These are phyloP conservation scores for Leccinum imitatum DNA, from an alignment of 768 basidiomycete species.

Conservation along the genomic window DNA sequence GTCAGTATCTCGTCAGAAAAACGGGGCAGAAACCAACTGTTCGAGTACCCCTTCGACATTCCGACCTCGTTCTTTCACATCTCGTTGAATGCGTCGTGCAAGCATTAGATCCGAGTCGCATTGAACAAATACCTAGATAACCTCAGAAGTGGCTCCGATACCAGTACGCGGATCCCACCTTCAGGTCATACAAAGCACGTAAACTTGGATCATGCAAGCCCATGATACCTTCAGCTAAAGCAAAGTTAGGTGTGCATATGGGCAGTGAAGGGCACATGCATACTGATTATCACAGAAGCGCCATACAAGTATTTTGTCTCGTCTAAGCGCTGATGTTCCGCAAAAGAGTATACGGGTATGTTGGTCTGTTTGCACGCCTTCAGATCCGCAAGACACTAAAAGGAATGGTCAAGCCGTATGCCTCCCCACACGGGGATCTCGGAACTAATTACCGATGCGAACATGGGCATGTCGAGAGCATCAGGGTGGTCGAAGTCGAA, in stretches of 20 bases:
- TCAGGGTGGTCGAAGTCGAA: constrained; percentile 92
- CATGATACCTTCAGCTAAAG: constrained; percentile 86
- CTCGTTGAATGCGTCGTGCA: constrained; percentile 84
- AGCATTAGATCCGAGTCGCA: constrained; percentile 98
- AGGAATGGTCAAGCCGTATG: not conserved
- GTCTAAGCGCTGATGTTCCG: constrained; percentile 76
- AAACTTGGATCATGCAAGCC: constrained; percentile 77
- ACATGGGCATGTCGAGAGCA: constrained; percentile 87
- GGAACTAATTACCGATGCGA: constrained; percentile 60
- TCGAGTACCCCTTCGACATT: constrained; percentile 85
- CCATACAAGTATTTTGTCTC: constrained; percentile 91
- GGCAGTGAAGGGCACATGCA: constrained; percentile 9
- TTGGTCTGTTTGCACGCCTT: constrained; percentile 82
- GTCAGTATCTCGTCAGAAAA: constrained; percentile 1
- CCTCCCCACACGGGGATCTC: not conserved
- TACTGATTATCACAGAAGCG: constrained; percentile 86
- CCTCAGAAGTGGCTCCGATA: not conserved
- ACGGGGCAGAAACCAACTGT: constrained; percentile 51
- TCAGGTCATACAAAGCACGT: constrained; percentile 86
- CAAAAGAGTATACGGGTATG: constrained; percentile 94
- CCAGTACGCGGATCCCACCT: constrained; percentile 45
- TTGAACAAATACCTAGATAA: constrained; percentile 76
- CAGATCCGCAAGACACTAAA: constrained; percentile 80
- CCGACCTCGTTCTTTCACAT: constrained; percentile 84
- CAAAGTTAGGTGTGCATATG: not conserved